Percentiles rank a stretch among this genome's conserved stretches.
Evolutionary conservation across 2,329 filamentous ascomycete species (phyloP).

Genomic region (Pleomassaria siparia): DNA sequence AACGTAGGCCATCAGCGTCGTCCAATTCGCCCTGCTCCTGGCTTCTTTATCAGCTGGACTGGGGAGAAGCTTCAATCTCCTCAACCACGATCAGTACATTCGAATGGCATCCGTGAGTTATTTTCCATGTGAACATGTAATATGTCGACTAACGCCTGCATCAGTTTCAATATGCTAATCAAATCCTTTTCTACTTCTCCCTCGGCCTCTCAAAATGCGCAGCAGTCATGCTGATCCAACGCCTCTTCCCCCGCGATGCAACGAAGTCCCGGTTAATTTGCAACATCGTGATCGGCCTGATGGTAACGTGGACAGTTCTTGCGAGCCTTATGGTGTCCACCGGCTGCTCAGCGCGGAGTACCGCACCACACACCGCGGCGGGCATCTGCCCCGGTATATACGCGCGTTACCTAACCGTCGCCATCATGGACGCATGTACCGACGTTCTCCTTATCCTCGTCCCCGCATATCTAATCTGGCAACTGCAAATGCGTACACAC

Average conservation of each 20-base stretch:
- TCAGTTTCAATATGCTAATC: conserved; percentile 19
- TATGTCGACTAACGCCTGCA: neutral
- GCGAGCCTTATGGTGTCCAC: conserved; percentile 22
- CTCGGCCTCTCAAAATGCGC: conserved; percentile 31
- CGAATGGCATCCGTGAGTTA: conserved; percentile 21
- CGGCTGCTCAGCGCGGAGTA: conserved; percentile 21
- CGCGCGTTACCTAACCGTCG: conserved; percentile 18
- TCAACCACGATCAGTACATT: conserved; percentile 18
- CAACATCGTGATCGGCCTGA: conserved; percentile 17
- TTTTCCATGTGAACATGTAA: neutral
- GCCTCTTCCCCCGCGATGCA: conserved; percentile 32
- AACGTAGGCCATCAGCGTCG: conserved; percentile 11
- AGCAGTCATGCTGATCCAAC: conserved; percentile 27
- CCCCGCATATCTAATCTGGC: conserved; percentile 26
- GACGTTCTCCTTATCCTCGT: conserved; percentile 24
- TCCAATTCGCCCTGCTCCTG: conserved; percentile 24
- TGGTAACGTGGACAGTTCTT: conserved; percentile 23
- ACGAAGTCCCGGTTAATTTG: conserved; percentile 24
- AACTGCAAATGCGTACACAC: conserved; percentile 25
- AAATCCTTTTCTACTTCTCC: conserved; percentile 25
- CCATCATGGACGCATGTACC: conserved; percentile 22
- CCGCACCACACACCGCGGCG: conserved; percentile 12
- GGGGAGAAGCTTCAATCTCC: conserved; percentile 19
- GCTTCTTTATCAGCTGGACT: conserved; percentile 24
- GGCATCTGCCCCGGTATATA: conserved; percentile 20